A percentile compares a stretch with the other conserved stretches of the same genome.
Evolutionary conservation across 1,139 yeast species (phyloP).

Genomic region (Suhomyces chickasaworum): DNA sequence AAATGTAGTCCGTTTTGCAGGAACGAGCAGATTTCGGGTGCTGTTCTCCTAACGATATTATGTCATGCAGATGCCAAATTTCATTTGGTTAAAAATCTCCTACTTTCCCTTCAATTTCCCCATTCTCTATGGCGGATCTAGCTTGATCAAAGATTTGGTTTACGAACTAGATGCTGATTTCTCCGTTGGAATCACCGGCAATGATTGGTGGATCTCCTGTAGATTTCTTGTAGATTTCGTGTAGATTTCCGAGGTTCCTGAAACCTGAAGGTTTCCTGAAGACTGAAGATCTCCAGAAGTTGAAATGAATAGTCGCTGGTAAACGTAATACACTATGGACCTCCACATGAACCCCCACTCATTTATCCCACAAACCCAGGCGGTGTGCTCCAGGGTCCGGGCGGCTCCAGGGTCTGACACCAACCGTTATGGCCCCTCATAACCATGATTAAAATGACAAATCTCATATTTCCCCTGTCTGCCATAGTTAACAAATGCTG

Average conservation of each 20-base stretch:
- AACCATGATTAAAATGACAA: background rate
- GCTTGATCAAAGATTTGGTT: background rate
- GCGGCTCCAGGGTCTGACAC: conserved; percentile 3
- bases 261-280: too few relatives aligned
- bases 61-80: background rate
- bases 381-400: background rate
- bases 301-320: too few relatives aligned
- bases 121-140: background rate
- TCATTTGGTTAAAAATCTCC: background rate
- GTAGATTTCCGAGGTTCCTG: too few relatives aligned
- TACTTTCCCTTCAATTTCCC: background rate
- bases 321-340: too few relatives aligned
- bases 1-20: too few relatives aligned
- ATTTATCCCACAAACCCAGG: too few relatives aligned
- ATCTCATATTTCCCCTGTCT: background rate
- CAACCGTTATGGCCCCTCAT: conserved; percentile 1
- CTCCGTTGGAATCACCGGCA: too few relatives aligned
- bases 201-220: too few relatives aligned
- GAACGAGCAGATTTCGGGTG: too few relatives aligned
- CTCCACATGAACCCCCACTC: too few relatives aligned
- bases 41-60: background rate
- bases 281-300: too few relatives aligned
- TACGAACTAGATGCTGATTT: background rate
- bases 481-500: background rate
- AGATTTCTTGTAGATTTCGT: too few relatives aligned